Evolutionary conservation across 495 filamentous ascomycete genomes (phyloP).

Genomic region (Pyrenopolyporus hunteri): DNA sequence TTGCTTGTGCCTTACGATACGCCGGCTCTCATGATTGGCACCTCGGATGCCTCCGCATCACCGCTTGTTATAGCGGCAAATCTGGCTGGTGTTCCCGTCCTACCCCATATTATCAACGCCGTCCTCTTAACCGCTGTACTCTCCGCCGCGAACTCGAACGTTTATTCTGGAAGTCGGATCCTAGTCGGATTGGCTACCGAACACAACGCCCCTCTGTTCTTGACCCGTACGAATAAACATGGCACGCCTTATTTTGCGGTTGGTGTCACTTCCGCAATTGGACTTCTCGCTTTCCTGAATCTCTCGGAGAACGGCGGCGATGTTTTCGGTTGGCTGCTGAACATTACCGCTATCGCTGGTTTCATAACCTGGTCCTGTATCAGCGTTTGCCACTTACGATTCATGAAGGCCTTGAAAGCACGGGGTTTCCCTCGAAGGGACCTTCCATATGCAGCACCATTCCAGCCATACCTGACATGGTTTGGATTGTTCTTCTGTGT

Average conservation of each 20-base stretch:
- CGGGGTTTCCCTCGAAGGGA: conserved; percentile 59
- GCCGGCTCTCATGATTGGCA: conserved; percentile 53
- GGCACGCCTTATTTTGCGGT: conserved; percentile 55
- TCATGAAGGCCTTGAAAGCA: conserved; percentile 63
- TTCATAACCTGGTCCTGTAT: conserved; percentile 71
- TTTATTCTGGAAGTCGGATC: conserved; percentile 68
- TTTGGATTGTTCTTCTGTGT: conserved; percentile 68
- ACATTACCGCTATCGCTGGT: conserved; percentile 69
- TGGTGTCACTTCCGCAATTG: conserved; percentile 48
- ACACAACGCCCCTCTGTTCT: conserved; percentile 62
- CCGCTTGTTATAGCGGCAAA: conserved; percentile 73
- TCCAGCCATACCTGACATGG: conserved; percentile 65
- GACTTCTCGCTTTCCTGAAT: conserved; percentile 63
- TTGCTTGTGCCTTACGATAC: conserved; percentile 67
- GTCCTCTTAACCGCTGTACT: conserved; percentile 69
- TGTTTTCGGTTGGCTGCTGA: conserved; percentile 65
- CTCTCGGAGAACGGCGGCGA: conserved; percentile 51
- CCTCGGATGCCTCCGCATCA: conserved; percentile 63
- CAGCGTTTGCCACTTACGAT: conserved; percentile 64
- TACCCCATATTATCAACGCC: conserved; percentile 74
- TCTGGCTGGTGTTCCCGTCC: conserved; percentile 66
- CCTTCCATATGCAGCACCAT: conserved; percentile 63
- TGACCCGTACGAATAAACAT: conserved; percentile 44
- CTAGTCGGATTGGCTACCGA: conserved; percentile 67
- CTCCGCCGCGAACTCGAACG: conserved; percentile 61